Evolutionary conservation across 768 basidiomycete species (phyloP).

Genomic region (Hypholoma fasciculare): DNA sequence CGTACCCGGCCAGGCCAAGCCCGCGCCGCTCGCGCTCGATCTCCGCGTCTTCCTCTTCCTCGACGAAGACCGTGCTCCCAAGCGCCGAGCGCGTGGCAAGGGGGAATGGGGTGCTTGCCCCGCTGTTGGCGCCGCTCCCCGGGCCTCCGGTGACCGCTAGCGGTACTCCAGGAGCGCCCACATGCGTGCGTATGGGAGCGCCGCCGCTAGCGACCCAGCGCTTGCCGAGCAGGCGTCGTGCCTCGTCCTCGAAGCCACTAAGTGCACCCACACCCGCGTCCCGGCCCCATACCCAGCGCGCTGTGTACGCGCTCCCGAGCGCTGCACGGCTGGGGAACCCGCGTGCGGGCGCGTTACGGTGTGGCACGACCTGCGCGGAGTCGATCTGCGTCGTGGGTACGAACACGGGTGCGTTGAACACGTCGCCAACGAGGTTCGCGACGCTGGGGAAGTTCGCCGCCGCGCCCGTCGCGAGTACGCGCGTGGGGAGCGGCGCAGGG

Average conservation of each 20-base stretch:
- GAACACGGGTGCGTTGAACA: slow-evolving; percentile 81
- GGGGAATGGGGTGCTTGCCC: slow-evolving; percentile 67
- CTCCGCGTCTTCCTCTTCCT: slow-evolving; percentile 79
- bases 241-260: slow-evolving; percentile 79
- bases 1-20: slow-evolving; percentile 1
- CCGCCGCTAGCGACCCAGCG: slow-evolving; percentile 73
- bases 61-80: slow-evolving; percentile 51
- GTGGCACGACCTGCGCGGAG: slow-evolving; percentile 68
- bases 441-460: slow-evolving; percentile 85
- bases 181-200: slow-evolving; percentile 56
- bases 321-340: slow-evolving; percentile 72
- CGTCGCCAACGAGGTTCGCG: slow-evolving; percentile 76
- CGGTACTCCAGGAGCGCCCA: slow-evolving; percentile 35
- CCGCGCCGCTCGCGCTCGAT: slow-evolving; percentile 52
- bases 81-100: slow-evolving; percentile 52
- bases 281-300: slow-evolving; percentile 85
- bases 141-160: slow-evolving; percentile 11
- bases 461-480: slow-evolving; percentile 74
- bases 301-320: slow-evolving; percentile 76
- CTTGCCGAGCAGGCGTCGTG: slow-evolving; percentile 67
- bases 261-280: slow-evolving; percentile 52
- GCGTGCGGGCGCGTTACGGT: slow-evolving; percentile 70
- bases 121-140: slow-evolving; percentile 59
- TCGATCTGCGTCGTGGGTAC: slow-evolving; percentile 77
- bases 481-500: slow-evolving; percentile 57